A percentile compares a stretch with the other conserved stretches of the same genome.
Evolutionary conservation across 1,139 yeast genomes (phyloP).

Genomic region (Geotrichum australiense): DNA sequence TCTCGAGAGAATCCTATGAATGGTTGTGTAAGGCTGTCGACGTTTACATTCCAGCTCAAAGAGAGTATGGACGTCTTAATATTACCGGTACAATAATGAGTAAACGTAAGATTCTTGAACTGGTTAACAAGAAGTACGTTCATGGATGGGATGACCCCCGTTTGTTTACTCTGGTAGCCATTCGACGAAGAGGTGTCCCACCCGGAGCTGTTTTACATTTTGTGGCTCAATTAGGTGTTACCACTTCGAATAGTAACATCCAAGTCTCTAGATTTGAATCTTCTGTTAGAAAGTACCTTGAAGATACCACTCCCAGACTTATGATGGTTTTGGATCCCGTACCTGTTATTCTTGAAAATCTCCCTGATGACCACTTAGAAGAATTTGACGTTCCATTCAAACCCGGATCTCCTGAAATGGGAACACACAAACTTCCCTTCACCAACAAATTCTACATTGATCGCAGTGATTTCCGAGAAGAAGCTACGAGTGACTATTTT

Average conservation of each 20-base stretch:
- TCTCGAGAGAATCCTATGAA: constrained; percentile 91
- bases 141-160: constrained; percentile 99
- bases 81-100: constrained; percentile 92
- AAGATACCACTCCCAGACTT: constrained; percentile 86
- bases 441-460: constrained; percentile 76
- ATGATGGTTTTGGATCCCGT: constrained; percentile 91
- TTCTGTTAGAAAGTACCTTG: constrained; percentile 80
- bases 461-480: constrained; percentile 76
- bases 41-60: constrained; percentile 96
- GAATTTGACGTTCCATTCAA: constrained; percentile 76
- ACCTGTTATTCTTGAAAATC: constrained; percentile 73
- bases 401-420: constrained; percentile 70
- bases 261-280: constrained; percentile 86
- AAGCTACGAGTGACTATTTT: constrained; percentile 57
- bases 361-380: constrained; percentile 67
- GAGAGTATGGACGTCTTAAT: constrained; percentile 95
- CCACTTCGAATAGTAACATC: constrained; percentile 86
- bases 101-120: constrained; percentile 89
- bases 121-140: constrained; percentile 73
- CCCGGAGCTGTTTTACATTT: constrained; percentile 97
- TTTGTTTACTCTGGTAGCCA: constrained; percentile 86
- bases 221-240: constrained; percentile 93
- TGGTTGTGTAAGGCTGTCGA: constrained; percentile 96
- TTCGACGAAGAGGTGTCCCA: constrained; percentile 96
- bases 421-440: constrained; percentile 71